Evolutionary conservation across 2,329 filamentous ascomycete species (phyloP).

Genomic region (Lecanosticta acicola): DNA sequence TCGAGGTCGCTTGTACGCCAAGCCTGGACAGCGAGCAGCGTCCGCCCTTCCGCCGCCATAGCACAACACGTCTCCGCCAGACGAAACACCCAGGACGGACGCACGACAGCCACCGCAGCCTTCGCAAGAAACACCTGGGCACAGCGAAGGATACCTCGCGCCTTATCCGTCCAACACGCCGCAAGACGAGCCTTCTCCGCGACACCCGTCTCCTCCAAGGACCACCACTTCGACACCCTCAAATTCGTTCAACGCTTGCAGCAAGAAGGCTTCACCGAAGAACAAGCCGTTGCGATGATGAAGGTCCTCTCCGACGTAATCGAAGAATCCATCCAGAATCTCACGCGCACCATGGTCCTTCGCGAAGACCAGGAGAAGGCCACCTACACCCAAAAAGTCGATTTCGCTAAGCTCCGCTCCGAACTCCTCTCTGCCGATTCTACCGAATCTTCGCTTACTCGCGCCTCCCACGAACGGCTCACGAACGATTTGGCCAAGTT

Average conservation of each 20-base stretch:
- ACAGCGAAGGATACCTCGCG: slow-evolving; percentile 8
- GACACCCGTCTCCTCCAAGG: slow-evolving; percentile 56
- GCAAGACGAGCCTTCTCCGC: slow-evolving; percentile 55
- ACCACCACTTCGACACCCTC: slow-evolving; percentile 97
- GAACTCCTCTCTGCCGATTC: slow-evolving; percentile 89
- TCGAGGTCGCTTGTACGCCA: slow-evolving; percentile 37
- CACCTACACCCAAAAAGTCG: slow-evolving; percentile 79
- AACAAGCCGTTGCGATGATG: slow-evolving; percentile 98
- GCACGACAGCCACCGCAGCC: slow-evolving; percentile 19
- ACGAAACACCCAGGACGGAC: slow-evolving; percentile 9
- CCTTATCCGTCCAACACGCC: slow-evolving; percentile 7
- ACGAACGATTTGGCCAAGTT: slow-evolving; percentile 94
- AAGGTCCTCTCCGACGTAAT: slow-evolving; percentile 93
- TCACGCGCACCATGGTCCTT: slow-evolving; percentile 95
- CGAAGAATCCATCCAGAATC: slow-evolving; percentile 94
- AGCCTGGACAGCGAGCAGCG: slow-evolving; percentile 31
- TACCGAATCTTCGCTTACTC: slow-evolving; percentile 82
- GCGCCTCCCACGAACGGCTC: slow-evolving; percentile 82
- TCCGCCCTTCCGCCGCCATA: slow-evolving; percentile 21
- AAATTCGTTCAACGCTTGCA: slow-evolving; percentile 91
- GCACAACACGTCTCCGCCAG: slow-evolving; percentile 12
- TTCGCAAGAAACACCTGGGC: slow-evolving; percentile 19
- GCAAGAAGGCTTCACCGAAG: slow-evolving; percentile 89
- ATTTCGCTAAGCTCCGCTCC: slow-evolving; percentile 93
- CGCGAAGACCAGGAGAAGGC: slow-evolving; percentile 86